These are phyloP conservation scores for Fusarium sp. DNA, from an alignment of 2,329 filamentous ascomycete genomes.

Conservation along the genomic window DNA sequence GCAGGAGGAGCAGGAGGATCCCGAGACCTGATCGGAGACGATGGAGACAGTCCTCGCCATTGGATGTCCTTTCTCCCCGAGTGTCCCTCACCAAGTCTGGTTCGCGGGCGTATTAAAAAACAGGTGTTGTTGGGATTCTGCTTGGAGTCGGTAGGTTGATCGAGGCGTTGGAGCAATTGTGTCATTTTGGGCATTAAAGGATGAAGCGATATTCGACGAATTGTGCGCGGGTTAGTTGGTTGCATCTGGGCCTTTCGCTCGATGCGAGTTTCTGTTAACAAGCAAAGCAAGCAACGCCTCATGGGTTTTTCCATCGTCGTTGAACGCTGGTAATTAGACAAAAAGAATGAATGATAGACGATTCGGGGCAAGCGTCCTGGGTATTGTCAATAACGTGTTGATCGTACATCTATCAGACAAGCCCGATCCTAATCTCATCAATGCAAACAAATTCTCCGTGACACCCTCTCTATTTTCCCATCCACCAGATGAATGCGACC, in stretches of 20 bases:
- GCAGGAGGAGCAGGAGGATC: conserved; percentile 10
- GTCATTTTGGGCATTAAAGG: neutral
- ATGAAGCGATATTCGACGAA: neutral
- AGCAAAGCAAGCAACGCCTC: too few species aligned
- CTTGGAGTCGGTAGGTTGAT: neutral
- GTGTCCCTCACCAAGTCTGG: neutral
- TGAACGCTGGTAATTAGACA: too few species aligned
- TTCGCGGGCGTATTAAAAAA: neutral
- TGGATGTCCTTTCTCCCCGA: neutral
- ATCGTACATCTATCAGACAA: conserved; percentile 19
- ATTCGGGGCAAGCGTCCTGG: conserved; percentile 18
- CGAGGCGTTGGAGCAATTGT: conserved; percentile 7
- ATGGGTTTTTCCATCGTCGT: too few species aligned
- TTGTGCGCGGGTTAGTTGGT: neutral
- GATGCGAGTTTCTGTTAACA: neutral
- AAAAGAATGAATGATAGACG: neutral
- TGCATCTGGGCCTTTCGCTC: neutral
- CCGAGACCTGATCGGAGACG: neutral
- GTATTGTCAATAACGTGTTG: conserved; percentile 30
- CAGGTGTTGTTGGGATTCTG: conserved; percentile 13
- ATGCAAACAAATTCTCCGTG: conserved; percentile 2
- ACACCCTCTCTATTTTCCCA: conserved; percentile 38
- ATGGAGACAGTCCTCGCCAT: neutral
- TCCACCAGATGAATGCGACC: conserved; percentile 23
- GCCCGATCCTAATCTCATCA: neutral